Percentiles rank a stretch among this genome's conserved stretches.
These are phyloP conservation scores for Globisporangium spinosum DNA, from an alignment of 352 stramenopile species.

Conservation along the genomic window DNA sequence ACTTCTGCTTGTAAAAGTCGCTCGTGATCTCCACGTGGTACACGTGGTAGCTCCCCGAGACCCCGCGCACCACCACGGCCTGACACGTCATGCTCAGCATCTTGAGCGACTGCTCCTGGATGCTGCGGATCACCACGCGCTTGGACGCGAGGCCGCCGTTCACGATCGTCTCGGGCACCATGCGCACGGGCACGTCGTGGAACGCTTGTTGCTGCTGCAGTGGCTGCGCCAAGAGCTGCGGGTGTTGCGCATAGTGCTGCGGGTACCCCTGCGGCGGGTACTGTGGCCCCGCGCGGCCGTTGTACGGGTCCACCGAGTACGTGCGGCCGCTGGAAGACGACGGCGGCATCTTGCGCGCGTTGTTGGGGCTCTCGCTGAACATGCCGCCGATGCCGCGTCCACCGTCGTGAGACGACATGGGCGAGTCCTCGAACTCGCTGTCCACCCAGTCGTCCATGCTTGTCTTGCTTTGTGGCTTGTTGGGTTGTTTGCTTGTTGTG, in stretches of 20 bases:
- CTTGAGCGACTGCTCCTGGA: constrained; percentile 79
- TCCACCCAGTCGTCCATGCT: constrained; percentile 56
- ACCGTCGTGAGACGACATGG: constrained; percentile 43
- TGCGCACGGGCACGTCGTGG: constrained; percentile 51
- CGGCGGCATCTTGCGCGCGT: constrained; percentile 17
- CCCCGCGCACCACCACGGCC: constrained; percentile 70
- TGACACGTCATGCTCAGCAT: constrained; percentile 65
- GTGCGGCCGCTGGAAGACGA: constrained; percentile 26
- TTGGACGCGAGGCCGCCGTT: constrained; percentile 50
- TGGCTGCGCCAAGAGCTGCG: constrained; percentile 1
- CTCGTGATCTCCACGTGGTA: constrained; percentile 87
- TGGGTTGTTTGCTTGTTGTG: background rate
- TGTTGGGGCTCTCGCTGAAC: constrained; percentile 74
- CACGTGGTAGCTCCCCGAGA: constrained; percentile 77
- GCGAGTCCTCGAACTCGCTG: constrained; percentile 73
- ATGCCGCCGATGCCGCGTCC: constrained; percentile 45
- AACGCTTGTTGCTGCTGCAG: constrained; percentile 27
- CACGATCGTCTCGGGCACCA: constrained; percentile 37
- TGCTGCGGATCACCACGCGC: constrained; percentile 60
- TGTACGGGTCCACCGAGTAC: constrained; percentile 31
- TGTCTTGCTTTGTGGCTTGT: background rate
- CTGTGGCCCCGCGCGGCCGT: constrained; percentile 14
- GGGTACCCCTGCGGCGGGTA: constrained; percentile 19
- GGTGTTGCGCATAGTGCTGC: constrained; percentile 21
- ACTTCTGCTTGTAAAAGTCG: constrained; percentile 88